Percentiles rank a stretch among this genome's conserved stretches.
These are phyloP conservation scores for Tripterygium wilfordii DNA, from an alignment of 177 flowering plant species.

Conservation along the genomic window DNA sequence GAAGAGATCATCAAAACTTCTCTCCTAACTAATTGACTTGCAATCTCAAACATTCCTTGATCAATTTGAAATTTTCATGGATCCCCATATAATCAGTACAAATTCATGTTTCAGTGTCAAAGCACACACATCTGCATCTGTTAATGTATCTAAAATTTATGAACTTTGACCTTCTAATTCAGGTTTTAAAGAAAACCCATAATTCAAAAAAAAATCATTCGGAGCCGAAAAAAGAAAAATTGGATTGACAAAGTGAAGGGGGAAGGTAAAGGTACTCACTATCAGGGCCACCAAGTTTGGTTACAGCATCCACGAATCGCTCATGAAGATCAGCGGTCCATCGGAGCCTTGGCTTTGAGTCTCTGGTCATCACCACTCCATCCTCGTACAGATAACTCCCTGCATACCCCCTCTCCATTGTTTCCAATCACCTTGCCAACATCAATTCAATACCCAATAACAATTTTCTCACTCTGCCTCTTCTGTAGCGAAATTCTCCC, in stretches of 20 bases:
- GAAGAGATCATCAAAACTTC: not conserved
- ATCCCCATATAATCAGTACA: too few species aligned
- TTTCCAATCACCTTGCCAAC: too few species aligned
- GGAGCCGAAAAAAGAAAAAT: not conserved
- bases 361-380: conserved; percentile 60
- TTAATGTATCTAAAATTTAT: too few species aligned
- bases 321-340: conserved; percentile 92
- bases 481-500: too few species aligned
- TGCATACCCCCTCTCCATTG: conserved; percentile 19
- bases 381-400: conserved; percentile 30
- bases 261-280: conserved; percentile 30
- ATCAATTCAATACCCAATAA: too few species aligned
- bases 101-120: not conserved
- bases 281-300: conserved; percentile 89
- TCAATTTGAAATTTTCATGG: too few species aligned
- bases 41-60: not conserved
- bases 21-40: not conserved
- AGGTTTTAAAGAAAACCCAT: not conserved
- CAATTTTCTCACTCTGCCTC: too few species aligned
- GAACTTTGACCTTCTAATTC: too few species aligned
- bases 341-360: conserved; percentile 76
- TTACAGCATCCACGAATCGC: conserved; percentile 85
- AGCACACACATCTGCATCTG: too few species aligned
- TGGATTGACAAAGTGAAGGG: too few species aligned
- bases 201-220: not conserved